A percentile compares a stretch with the other conserved stretches of the same genome.
Evolutionary conservation across 768 basidiomycete species (phyloP).

Genomic region (Pulveroboletus ravenelii): DNA sequence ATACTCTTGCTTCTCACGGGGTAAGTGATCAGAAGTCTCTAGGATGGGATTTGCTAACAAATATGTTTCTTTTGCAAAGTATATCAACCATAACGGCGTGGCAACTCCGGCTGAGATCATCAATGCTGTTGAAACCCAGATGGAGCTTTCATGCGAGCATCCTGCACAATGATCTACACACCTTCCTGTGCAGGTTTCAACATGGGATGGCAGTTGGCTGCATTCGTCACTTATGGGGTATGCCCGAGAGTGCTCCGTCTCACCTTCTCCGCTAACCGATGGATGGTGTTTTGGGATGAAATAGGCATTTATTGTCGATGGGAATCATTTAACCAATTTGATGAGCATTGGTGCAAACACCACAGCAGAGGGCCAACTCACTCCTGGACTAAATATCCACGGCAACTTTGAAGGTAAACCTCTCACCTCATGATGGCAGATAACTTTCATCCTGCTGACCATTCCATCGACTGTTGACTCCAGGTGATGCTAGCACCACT

Average conservation of each 20-base stretch:
- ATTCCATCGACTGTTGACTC: not conserved
- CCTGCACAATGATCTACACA: too few species aligned
- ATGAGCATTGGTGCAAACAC: constrained; percentile 25
- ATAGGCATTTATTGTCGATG: constrained; percentile 25
- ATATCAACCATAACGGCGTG: constrained; percentile 18
- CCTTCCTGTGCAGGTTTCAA: constrained; percentile 13
- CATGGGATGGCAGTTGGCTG: constrained; percentile 20
- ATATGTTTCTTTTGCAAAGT: constrained; percentile 4
- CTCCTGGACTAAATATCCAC: constrained; percentile 20
- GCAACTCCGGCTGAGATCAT: constrained; percentile 22
- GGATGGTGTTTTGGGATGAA: not conserved
- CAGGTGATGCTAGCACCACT: constrained; percentile 25
- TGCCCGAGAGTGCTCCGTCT: not conserved
- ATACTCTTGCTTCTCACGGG: constrained; percentile 26
- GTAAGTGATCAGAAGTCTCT: constrained; percentile 8
- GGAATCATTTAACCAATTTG: constrained; percentile 26
- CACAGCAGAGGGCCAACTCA: constrained; percentile 8
- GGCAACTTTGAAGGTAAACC: constrained; percentile 21
- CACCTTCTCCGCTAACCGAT: not conserved
- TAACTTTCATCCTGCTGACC: not conserved
- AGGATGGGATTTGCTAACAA: not conserved
- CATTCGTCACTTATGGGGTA: constrained; percentile 22
- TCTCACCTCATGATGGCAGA: not conserved
- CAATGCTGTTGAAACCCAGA: constrained; percentile 1
- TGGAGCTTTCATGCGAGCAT: too few species aligned